phyloP scores from a whole-genome alignment of 441 rosid species.

The Macaranga tanarius region DNA sequence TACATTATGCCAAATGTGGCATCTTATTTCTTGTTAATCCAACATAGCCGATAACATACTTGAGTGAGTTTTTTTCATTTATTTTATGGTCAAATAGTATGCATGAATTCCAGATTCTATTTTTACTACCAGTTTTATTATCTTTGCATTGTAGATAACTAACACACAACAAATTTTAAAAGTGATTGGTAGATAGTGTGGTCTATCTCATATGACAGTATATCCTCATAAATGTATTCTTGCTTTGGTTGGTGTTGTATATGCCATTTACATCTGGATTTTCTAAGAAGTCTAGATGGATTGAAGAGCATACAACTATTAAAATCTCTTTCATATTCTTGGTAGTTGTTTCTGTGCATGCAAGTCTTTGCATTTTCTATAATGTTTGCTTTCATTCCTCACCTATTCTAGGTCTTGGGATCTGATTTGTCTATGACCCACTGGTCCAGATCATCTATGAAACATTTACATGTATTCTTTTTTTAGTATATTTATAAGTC shows the following conservation, averaged over 20 bases:
- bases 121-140: not conserved
- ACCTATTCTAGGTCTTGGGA: not conserved
- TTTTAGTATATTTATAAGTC: not conserved
- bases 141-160: not conserved
- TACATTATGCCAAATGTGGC: not conserved
- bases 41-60: not conserved
- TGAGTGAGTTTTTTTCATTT: not conserved
- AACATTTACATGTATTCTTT: not conserved
- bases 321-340: not conserved
- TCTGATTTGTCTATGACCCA: not conserved
- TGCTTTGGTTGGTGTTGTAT: not conserved
- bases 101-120: not conserved
- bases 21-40: not conserved
- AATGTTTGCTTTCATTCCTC: not conserved
- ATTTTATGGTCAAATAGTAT: not conserved
- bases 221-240: not conserved
- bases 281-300: conserved; percentile 9
- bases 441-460: not conserved
- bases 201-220: too few species aligned
- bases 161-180: too few species aligned
- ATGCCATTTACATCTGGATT: not conserved
- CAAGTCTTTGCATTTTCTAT: not conserved
- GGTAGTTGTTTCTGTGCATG: too few species aligned
- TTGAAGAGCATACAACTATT: not conserved
- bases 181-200: too few species aligned